Evolutionary conservation across 23 red algal species (phyloP).

Genomic region (Gracilaria caudata): DNA sequence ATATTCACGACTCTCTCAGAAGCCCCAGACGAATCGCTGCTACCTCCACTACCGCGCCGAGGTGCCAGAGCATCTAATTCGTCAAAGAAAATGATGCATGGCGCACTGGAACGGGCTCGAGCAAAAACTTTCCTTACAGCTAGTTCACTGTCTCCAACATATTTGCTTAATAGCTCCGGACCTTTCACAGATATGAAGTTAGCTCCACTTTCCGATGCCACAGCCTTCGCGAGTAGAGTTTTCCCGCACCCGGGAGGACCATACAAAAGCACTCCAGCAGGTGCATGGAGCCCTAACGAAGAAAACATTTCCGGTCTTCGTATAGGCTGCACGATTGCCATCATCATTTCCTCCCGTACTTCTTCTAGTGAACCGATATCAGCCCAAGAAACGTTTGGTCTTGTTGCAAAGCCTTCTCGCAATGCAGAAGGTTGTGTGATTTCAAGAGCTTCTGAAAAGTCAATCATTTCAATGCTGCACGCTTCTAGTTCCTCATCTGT

Average conservation of each 20-base stretch:
- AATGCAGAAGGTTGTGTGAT: conserved; percentile 84
- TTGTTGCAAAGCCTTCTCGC: conserved; percentile 88
- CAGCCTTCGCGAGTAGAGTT: conserved; percentile 94
- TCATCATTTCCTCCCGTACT: conserved; percentile 78
- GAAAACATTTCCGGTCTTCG: conserved; percentile 73
- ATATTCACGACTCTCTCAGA: conserved; percentile 94
- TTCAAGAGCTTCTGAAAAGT: conserved; percentile 66
- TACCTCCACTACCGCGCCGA: conserved; percentile 63
- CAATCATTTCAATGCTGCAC: conserved; percentile 66
- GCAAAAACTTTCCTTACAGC: conserved; percentile 93
- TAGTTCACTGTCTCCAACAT: conserved; percentile 93
- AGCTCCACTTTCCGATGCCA: conserved; percentile 91
- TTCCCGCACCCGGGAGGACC: conserved; percentile 98
- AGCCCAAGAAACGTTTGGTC: conserved; percentile 87
- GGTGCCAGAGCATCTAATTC: conserved; percentile 97
- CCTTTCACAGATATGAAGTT: conserved; percentile 99
- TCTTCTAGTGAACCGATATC: conserved; percentile 86
- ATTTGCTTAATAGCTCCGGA: conserved; percentile 96
- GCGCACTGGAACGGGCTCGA: conserved; percentile 81
- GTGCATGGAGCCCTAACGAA: conserved; percentile 73
- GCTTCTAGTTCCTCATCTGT: neutral
- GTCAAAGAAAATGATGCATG: conserved; percentile 99
- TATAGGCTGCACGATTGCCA: conserved; percentile 85
- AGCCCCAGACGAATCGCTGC: conserved; percentile 48
- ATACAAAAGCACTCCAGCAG: conserved; percentile 95